Conservation (phyloP, 805 yeast species). For the Kurtzmaniella cleridarum region DNA sequence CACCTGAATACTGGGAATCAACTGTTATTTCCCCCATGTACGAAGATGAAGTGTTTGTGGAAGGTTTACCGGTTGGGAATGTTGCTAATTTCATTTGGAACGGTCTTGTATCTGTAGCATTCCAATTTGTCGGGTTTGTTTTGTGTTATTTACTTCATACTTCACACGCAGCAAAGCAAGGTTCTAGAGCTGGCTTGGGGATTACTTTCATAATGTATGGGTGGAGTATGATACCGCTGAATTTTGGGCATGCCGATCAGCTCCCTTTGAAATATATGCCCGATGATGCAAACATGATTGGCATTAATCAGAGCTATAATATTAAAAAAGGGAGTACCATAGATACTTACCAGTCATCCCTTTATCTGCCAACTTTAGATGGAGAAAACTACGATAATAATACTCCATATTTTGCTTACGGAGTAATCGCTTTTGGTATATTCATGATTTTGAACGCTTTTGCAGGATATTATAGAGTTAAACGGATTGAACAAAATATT, state of each 20-base stretch:
- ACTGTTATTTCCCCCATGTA: slow-evolving; percentile 73
- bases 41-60: slow-evolving; percentile 87
- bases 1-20: slow-evolving; percentile 97
- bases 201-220: slow-evolving; percentile 72
- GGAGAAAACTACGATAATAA: slow-evolving; percentile 7
- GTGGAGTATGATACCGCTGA: slow-evolving; percentile 31
- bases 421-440: slow-evolving; percentile 62
- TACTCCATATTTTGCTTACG: slow-evolving; percentile 54
- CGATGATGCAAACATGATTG: slow-evolving; percentile 27
- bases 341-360: slow-evolving; percentile 26
- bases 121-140: slow-evolving; percentile 90
- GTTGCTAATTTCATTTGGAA: slow-evolving; percentile 89
- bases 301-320: slow-evolving; percentile 22
- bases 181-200: slow-evolving; percentile 90
- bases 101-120: slow-evolving; percentile 78
- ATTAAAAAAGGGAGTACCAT: slow-evolving; percentile 19
- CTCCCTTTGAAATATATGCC: slow-evolving; percentile 31
- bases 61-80: slow-evolving; percentile 93
- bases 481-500: slow-evolving; percentile 65
- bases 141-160: slow-evolving; percentile 89
- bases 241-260: slow-evolving; percentile 32
- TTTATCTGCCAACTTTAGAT: slow-evolving; percentile 10
- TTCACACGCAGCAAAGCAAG: slow-evolving; percentile 95
- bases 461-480: slow-evolving; percentile 70
- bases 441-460: slow-evolving; percentile 61